Base-by-base conservation (phyloP, 306 rosid genomes). In the Vicia villosa region DNA sequence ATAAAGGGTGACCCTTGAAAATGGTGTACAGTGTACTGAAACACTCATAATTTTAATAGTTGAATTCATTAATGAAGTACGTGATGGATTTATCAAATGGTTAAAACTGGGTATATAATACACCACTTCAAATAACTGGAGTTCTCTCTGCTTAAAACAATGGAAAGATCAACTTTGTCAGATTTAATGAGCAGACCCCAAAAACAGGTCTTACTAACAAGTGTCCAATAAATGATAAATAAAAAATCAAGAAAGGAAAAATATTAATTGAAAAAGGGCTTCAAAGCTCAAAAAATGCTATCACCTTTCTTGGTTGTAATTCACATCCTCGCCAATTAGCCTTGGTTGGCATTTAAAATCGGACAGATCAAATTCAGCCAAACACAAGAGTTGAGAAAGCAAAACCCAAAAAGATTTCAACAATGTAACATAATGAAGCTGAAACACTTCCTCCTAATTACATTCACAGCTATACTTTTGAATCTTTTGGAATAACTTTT, bases 401-500 rank as follows among this genome's bases (percentile, higher is more conserved):
- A 38, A 69, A 54, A 22, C 19, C 7, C 11, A 15, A 28, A 59
- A 70, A 19, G 34, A 37, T 19, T 30, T 37, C 47, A 19, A 67
- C 37, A 49, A 67, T 12, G 14, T 17, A 13, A 67, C 10, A 42
- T 42, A 13, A 59, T 16, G 10, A 55, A 60, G 7, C 15, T 1
- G 10, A 75, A 57, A 66, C 68, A 22, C 36, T 6, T 57, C 66
- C 34, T 66, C 41, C 46, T 14, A 15, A 6, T 28, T 66, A 50
- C 51, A 17, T 28, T 30, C 42, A 56, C 60, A 28, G 49, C 11
- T 36, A 59, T 22, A 12, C 34, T 54, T 50, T 37, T 51, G 70
- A 63, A 26, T 34, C 47, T 55, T 75, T 46, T 37, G 74, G 42
- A 1, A 16, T 46, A 20, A 38, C 11, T 59, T 59, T 8, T 17